phyloP scores from a whole-genome alignment of 2,329 filamentous ascomycete species.

The Fusarium poae region DNA sequence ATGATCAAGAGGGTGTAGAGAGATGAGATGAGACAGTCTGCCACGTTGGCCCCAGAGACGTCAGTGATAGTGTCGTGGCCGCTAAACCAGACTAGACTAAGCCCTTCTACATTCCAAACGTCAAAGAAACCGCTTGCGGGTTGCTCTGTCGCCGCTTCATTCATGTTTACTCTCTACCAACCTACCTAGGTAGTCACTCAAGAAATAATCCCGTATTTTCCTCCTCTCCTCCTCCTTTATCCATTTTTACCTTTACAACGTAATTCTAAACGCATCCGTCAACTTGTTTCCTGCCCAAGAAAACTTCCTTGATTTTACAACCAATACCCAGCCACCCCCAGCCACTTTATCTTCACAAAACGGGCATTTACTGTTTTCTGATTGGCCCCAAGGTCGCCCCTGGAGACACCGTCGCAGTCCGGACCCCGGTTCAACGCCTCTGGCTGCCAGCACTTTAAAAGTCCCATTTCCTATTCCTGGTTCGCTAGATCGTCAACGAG shows the following conservation, averaged over 20 bases:
- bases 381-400: conserved; percentile 34
- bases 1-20: conserved; percentile 20
- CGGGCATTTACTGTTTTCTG: conserved; percentile 3
- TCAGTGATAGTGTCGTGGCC: conserved; percentile 18
- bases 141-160: conserved; percentile 29
- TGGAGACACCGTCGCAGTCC: conserved; percentile 36
- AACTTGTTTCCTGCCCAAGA: conserved; percentile 8
- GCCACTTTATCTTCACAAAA: conserved; percentile 28
- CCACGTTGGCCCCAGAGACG: background rate
- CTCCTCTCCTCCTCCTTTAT: background rate
- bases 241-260: background rate
- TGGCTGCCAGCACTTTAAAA: conserved; percentile 42
- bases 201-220: background rate
- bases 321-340: conserved; percentile 19
- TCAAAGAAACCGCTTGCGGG: conserved; percentile 24
- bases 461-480: conserved; percentile 27
- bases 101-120: conserved; percentile 28
- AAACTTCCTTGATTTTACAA: conserved; percentile 14
- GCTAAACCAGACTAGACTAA: conserved; percentile 10
- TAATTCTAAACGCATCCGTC: background rate
- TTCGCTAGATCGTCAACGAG: conserved; percentile 21
- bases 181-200: no score
- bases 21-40: conserved; percentile 16
- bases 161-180: conserved; percentile 28
- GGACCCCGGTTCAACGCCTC: conserved; percentile 20